Evolutionary conservation across 139 green algal species (phyloP).

Genomic region (Nannochloris sp.): DNA sequence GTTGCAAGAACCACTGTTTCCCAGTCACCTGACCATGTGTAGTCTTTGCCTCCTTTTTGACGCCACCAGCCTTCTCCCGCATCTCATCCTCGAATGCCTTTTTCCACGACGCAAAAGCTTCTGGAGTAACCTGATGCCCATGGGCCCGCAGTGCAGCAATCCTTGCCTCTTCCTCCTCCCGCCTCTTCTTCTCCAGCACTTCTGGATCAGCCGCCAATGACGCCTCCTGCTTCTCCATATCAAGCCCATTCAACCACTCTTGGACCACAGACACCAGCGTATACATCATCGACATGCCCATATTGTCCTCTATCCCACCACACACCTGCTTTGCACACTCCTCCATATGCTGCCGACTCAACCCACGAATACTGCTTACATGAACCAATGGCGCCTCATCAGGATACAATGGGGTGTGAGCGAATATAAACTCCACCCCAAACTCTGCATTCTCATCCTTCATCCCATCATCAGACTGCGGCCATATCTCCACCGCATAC

Average conservation of each 20-base stretch:
- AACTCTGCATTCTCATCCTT: slow-evolving; percentile 1
- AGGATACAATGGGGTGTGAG: slow-evolving; percentile 40
- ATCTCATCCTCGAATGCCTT: slow-evolving; percentile 30
- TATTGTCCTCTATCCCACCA: slow-evolving; percentile 37
- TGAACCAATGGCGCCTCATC: slow-evolving; percentile 43
- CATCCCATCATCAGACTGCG: neutral
- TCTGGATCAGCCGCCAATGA: slow-evolving; percentile 29
- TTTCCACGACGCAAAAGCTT: slow-evolving; percentile 68
- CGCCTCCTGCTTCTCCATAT: slow-evolving; percentile 4
- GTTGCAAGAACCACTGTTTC: slow-evolving; percentile 60
- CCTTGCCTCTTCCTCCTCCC: slow-evolving; percentile 55
- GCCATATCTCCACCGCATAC: too few relatives aligned
- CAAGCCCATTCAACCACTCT: slow-evolving; percentile 38
- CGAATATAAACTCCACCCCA: slow-evolving; percentile 35
- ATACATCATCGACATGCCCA: slow-evolving; percentile 38
- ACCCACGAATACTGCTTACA: slow-evolving; percentile 43
- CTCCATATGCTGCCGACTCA: slow-evolving; percentile 57
- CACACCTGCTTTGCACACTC: slow-evolving; percentile 31
- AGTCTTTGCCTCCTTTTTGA: neutral
- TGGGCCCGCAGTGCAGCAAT: slow-evolving; percentile 49
- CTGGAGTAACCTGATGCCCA: slow-evolving; percentile 63
- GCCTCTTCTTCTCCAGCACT: slow-evolving; percentile 28
- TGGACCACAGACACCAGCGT: slow-evolving; percentile 50
- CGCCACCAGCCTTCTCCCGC: neutral
- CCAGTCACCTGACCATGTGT: slow-evolving; percentile 36